Base-by-base conservation (phyloP, 2,329 filamentous ascomycete species). In the Sporothrix inflata region DNA sequence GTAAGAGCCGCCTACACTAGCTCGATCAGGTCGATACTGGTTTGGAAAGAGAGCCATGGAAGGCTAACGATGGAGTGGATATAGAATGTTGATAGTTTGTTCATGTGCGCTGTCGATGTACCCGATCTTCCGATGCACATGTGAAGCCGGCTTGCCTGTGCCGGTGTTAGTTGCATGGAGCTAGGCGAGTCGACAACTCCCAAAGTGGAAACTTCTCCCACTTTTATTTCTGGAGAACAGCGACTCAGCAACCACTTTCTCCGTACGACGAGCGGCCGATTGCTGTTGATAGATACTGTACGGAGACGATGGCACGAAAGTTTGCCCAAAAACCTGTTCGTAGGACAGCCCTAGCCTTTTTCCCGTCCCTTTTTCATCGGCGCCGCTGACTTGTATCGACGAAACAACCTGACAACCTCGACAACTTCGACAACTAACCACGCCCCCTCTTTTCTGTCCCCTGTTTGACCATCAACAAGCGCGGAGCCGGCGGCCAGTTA, bases 391-490 rank as follows among this genome's bases (percentile, higher is more conserved):
- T 27, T 55, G 51, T 42, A 4, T 11, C 55, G 30, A 60, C 27
- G 19, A 60, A 60, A 60, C 30, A 30, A 40, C 30, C 30, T n/a
- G n/a, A n/a, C n/a, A n/a, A n/a, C n/a, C n/a, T n/a, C n/a, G n/a
- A 60, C 30, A 30, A 40, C 30, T 6, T 40, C 19, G 30, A 14
- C 27, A 5, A 8, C 24, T 27, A 14, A 27, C 24, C 24, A 19
- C 47, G n/a, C 47, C 47, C 60, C 40, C 42, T 66, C 61, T 63
- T 63, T 63, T 61, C 30, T 19, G 6, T 21, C 40, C 65, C 45
- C 27, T 67, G 63, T 51, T 67, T 53, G 65, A 67, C 65, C 45
- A 67, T 51, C 27, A 38, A 21, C 45, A 53, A 67, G 65, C 65
- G 65, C 30, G 65, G 24, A 40, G 40, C 63, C 27, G 24, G 40